Conservation (phyloP, 2,329 filamentous ascomycete species). For the Helotiales sp. region DNA sequence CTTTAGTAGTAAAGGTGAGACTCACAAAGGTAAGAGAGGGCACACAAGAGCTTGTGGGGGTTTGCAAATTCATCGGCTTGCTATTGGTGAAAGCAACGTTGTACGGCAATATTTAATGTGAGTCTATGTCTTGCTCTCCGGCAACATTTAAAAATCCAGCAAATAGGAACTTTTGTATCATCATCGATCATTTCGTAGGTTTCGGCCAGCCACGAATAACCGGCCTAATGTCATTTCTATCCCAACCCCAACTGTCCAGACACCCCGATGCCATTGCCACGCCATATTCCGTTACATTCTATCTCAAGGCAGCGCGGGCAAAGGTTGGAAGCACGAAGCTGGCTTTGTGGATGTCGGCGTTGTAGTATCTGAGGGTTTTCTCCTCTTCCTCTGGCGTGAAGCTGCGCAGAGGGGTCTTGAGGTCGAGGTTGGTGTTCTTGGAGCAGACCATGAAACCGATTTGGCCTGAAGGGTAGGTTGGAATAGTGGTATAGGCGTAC, state of each 20-base stretch:
- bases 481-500: conserved; percentile 99
- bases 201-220: background rate
- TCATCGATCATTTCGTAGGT: background rate
- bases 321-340: conserved; percentile 93
- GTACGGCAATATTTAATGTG: background rate
- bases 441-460: conserved; percentile 99
- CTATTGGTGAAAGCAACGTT: background rate
- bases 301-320: conserved; percentile 73
- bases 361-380: conserved; percentile 95
- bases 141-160: background rate
- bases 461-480: conserved; percentile 97
- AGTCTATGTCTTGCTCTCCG: background rate
- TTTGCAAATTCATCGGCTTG: no score
- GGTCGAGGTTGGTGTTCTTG: conserved; percentile 85
- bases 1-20: no score
- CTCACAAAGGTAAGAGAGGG: no score
- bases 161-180: background rate
- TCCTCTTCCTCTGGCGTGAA: conserved; percentile 89
- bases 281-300: conserved; percentile 24
- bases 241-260: background rate
- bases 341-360: conserved; percentile 92
- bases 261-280: background rate
- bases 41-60: no score
- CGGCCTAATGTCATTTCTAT: background rate
- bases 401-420: conserved; percentile 79